Evolutionary conservation across 2,329 filamentous ascomycete genomes (phyloP).

Genomic region (Grosmannia clavigera): DNA sequence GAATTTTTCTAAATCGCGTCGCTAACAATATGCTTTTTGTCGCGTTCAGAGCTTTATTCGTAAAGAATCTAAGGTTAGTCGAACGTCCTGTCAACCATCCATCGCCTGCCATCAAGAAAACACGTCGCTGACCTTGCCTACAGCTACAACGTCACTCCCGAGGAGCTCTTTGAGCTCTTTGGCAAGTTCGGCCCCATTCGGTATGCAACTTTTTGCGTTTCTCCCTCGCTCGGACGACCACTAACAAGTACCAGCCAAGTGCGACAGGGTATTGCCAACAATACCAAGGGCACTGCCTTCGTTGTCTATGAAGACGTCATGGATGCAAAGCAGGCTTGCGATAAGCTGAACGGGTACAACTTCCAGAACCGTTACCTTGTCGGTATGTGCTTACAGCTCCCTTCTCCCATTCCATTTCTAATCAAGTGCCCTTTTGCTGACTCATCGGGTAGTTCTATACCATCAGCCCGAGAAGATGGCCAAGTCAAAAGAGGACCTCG

Average conservation of each 20-base stretch:
- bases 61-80: conserved; percentile 95
- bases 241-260: conserved; percentile 59
- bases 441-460: conserved; percentile 38
- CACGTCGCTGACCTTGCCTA: not conserved
- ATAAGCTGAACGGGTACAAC: conserved; percentile 99
- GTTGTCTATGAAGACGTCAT: conserved; percentile 99
- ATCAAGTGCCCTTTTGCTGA: not conserved
- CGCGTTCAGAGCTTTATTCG: conserved; percentile 80
- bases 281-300: conserved; percentile 96
- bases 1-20: not conserved
- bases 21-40: conserved; percentile 16
- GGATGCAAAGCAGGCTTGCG: conserved; percentile 97
- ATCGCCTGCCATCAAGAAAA: not conserved
- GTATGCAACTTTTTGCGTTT: conserved; percentile 37
- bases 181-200: conserved; percentile 93
- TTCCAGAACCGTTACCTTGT: conserved; percentile 99
- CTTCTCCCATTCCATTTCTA: not conserved
- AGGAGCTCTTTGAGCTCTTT: conserved; percentile 98
- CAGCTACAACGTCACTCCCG: conserved; percentile 97
- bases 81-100: conserved; percentile 19
- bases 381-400: conserved; percentile 45
- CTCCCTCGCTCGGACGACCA: not conserved
- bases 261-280: conserved; percentile 91
- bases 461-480: conserved; percentile 56
- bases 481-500: conserved; percentile 86